A percentile compares a stretch with the other conserved stretches of the same genome.
phyloP scores from a whole-genome alignment of 345 rosid species.

The Eucalyptus regnans region DNA sequence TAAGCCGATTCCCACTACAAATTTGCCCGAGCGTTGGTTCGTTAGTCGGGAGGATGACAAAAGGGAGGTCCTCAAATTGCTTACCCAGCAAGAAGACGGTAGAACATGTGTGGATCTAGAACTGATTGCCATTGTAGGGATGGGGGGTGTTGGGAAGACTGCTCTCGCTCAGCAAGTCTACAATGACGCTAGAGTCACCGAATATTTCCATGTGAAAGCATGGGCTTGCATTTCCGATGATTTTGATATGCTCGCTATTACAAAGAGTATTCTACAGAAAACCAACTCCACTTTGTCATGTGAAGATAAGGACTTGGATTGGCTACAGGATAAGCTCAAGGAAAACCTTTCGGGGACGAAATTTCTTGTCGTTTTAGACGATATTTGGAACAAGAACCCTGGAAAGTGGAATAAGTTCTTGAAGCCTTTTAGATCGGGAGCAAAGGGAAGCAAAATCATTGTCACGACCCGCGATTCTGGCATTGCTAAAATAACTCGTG shows the following conservation, averaged over 20 bases:
- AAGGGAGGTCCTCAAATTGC: neutral
- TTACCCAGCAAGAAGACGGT: neutral
- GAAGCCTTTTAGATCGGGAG: neutral
- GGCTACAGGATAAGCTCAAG: neutral
- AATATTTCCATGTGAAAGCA: neutral
- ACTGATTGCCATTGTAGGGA: neutral
- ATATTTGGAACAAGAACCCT: neutral
- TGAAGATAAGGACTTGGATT: neutral
- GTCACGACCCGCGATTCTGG: neutral
- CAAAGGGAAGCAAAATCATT: neutral
- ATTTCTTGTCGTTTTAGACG: neutral
- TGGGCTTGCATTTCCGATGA: neutral
- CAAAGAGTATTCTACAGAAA: neutral
- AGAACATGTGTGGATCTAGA: neutral
- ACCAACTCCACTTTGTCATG: neutral
- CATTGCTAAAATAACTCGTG: neutral
- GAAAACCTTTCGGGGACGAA: neutral
- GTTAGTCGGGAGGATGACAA: neutral
- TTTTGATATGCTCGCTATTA: rapidly evolving
- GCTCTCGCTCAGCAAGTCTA: neutral
- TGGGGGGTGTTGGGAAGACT: neutral
- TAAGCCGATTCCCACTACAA: neutral
- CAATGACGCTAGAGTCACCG: neutral
- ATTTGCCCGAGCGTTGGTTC: neutral
- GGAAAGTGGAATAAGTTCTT: neutral